A percentile compares a stretch with the other conserved stretches of the same genome.
These are phyloP conservation scores for Kluyveromyces sp. DNA, from an alignment of 1,139 yeast species.

Conservation along the genomic window DNA sequence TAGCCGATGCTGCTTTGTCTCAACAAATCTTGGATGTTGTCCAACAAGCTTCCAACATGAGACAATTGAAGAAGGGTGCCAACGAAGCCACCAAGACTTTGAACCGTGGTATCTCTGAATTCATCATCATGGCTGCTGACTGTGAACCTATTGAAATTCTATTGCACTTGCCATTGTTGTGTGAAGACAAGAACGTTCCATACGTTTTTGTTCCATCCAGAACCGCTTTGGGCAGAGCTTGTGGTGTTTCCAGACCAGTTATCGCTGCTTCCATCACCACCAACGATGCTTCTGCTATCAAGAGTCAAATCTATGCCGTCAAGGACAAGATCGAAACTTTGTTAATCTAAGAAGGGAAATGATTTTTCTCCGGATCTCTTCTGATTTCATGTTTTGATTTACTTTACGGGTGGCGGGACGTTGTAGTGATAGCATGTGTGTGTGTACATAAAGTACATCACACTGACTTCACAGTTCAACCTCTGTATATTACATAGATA, in stretches of 20 bases:
- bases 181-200: slow-evolving; percentile 99
- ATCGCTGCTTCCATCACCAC: slow-evolving; percentile 98
- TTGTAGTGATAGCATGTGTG: background rate
- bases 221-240: slow-evolving; percentile 98
- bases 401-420: background rate
- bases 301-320: slow-evolving; percentile 92
- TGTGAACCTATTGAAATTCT: slow-evolving; percentile 98
- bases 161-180: slow-evolving; percentile 91
- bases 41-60: slow-evolving; percentile 95
- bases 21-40: slow-evolving; percentile 97
- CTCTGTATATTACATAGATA: background rate
- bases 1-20: slow-evolving; percentile 90
- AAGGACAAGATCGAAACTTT: slow-evolving; percentile 99
- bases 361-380: background rate
- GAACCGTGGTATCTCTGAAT: slow-evolving; percentile 99
- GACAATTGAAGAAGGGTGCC: slow-evolving; percentile 99
- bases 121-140: slow-evolving; percentile 99
- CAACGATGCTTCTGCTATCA: slow-evolving; percentile 96
- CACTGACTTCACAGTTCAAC: background rate
- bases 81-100: slow-evolving; percentile 99
- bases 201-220: slow-evolving; percentile 98
- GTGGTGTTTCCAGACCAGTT: slow-evolving; percentile 99
- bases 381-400: background rate
- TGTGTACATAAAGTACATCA: too few species aligned
- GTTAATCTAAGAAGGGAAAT: slow-evolving; percentile 52